Conservation (phyloP, 495 filamentous ascomycete genomes). For the Penicillium waksmanii region DNA sequence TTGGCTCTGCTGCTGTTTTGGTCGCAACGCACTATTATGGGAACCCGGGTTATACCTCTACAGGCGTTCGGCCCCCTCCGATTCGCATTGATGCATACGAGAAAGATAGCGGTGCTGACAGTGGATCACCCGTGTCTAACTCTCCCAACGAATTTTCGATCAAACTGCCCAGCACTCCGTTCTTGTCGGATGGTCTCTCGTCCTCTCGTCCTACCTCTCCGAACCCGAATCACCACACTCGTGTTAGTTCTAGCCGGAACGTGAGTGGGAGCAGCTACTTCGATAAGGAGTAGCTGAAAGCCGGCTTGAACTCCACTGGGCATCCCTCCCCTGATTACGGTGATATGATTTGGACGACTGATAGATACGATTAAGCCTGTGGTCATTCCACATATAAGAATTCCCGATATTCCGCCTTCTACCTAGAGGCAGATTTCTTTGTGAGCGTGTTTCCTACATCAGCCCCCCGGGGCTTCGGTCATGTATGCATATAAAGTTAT, state of each 20-base stretch:
- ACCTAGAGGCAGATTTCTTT: conserved; percentile 12
- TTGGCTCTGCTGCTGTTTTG: conserved; percentile 78
- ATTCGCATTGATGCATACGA: conserved; percentile 78
- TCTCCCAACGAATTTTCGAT: conserved; percentile 54
- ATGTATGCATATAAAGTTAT: conserved; percentile 38
- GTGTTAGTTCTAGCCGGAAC: conserved; percentile 45
- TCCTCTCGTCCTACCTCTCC: conserved; percentile 72
- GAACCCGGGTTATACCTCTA: conserved; percentile 35
- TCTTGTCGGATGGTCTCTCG: conserved; percentile 58
- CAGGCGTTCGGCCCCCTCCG: conserved; percentile 63
- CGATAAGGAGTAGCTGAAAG: conserved; percentile 33
- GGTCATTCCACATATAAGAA: not conserved
- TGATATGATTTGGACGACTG: conserved; percentile 28
- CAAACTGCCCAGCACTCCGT: conserved; percentile 53
- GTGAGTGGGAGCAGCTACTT: conserved; percentile 36
- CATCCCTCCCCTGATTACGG: conserved; percentile 7
- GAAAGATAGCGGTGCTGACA: conserved; percentile 55
- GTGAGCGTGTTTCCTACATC: conserved; percentile 14
- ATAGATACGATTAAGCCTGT: conserved; percentile 18
- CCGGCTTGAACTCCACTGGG: not conserved
- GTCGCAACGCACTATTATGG: conserved; percentile 86
- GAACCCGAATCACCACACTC: conserved; percentile 50
- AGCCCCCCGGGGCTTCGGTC: conserved; percentile 15
- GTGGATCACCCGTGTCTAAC: conserved; percentile 49
- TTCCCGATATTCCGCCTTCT: conserved; percentile 12